Base-by-base conservation (phyloP, 768 basidiomycete genomes). In the Tricholoma hemisulphureum region DNA sequence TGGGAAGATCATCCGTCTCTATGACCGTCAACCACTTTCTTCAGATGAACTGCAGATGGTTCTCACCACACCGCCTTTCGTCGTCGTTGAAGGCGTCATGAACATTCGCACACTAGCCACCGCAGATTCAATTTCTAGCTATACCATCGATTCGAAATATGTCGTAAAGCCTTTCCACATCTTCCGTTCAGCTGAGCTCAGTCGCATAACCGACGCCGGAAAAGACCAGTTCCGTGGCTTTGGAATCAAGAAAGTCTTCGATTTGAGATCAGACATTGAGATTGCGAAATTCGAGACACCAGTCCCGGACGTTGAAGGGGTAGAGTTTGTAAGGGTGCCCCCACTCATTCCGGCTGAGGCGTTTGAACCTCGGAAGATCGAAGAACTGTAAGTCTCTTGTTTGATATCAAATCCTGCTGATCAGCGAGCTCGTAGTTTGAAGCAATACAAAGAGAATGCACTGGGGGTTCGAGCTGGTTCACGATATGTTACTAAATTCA, bases 111-210 rank as follows among this genome's bases (percentile, higher is more conserved):
- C 71, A 20, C 59, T 78, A 24, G 73, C 74, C 16, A 69, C 68
- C 11, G 67, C 66, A 51, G 16, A 65, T 7, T 13, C 35, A 51
- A 34, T 10, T n/a, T n/a, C n/a, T n/a, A n/a, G n/a, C 43, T 45
- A 45, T 10, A 11, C 43, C 21, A 45, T 45, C 43, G 9, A 49
- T 50, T 28, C 43, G 3, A 32, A 51, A 5, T 51, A 26, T 11
- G 26, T 53, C 16, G 66, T 75, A 55, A 75, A 72, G 54, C 67
- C 73, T 7, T 58, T 56, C 6, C 51, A 66, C 37, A 60, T 78
- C 35, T 77, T 74, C 57, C 77, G 79, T 57, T 77, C 76, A 10
- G 78, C 73, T 16, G 77, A 80, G 54, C 55, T 70, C 6, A 62
- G 68, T 1, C 61, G 63, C 31, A 72, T 81, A 55, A 76, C 75